Evolutionary conservation across 2,329 filamentous ascomycete genomes (phyloP).

Genomic region (Anthostomella pinea): DNA sequence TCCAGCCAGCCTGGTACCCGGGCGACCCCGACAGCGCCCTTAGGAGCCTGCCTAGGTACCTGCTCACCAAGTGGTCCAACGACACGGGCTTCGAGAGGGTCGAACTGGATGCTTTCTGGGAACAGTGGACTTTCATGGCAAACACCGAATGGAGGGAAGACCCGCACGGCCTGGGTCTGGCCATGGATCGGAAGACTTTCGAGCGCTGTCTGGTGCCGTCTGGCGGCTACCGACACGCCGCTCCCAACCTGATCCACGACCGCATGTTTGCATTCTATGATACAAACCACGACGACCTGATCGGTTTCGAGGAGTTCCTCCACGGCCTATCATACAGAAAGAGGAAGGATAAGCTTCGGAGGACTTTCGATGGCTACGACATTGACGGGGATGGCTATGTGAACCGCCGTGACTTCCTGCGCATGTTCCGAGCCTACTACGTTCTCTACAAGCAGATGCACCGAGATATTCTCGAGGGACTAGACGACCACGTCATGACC

Average conservation of each 20-base stretch:
- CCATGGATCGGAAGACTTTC: constrained; percentile 91
- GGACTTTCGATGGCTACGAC: constrained; percentile 87
- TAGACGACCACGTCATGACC: constrained; percentile 75
- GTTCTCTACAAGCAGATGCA: constrained; percentile 87
- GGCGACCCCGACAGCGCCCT: constrained; percentile 75
- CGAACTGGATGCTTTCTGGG: constrained; percentile 90
- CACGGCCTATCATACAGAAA: constrained; percentile 72
- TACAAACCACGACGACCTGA: constrained; percentile 80
- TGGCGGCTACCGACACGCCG: constrained; percentile 72
- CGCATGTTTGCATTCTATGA: constrained; percentile 98
- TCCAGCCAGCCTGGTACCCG: constrained; percentile 82
- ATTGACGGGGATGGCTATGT: constrained; percentile 85
- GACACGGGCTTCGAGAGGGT: constrained; percentile 80
- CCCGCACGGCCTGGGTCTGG: constrained; percentile 71
- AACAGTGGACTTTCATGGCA: constrained; percentile 94
- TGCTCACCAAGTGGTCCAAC: constrained; percentile 66
- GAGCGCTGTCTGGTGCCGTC: constrained; percentile 85
- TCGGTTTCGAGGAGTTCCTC: constrained; percentile 90
- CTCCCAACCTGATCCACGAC: constrained; percentile 89
- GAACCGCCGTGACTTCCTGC: constrained; percentile 79
- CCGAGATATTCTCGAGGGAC: constrained; percentile 72
- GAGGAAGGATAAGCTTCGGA: constrained; percentile 64
- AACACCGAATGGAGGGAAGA: constrained; percentile 81
- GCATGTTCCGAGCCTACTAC: constrained; percentile 91
- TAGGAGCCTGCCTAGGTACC: constrained; percentile 60